These are phyloP conservation scores for Neonectria faginata DNA, from an alignment of 2,329 filamentous ascomycete species.

Conservation along the genomic window DNA sequence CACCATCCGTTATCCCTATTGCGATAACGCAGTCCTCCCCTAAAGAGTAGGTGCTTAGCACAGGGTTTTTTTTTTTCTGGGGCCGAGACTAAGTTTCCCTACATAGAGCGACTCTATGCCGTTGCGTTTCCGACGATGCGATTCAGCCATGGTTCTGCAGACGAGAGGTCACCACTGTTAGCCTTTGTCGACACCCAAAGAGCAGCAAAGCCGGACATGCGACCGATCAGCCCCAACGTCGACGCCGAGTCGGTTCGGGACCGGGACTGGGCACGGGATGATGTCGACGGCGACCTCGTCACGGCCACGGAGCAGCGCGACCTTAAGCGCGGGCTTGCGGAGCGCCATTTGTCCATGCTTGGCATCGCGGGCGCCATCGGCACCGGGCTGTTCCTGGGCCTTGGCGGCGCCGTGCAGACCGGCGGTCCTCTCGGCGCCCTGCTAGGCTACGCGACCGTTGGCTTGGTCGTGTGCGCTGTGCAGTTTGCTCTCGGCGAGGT, in stretches of 20 bases:
- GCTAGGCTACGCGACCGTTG: slow-evolving; percentile 58
- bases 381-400: slow-evolving; percentile 49
- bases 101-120: slow-evolving; percentile 10
- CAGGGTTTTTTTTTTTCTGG: background rate
- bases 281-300: slow-evolving; percentile 37
- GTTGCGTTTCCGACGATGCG: background rate
- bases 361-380: slow-evolving; percentile 66
- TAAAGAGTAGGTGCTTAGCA: slow-evolving; percentile 20
- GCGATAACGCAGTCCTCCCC: slow-evolving; percentile 25
- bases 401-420: slow-evolving; percentile 57
- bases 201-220: slow-evolving; percentile 15
- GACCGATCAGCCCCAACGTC: slow-evolving; percentile 18
- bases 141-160: slow-evolving; percentile 12
- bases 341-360: slow-evolving; percentile 61
- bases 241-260: slow-evolving; percentile 3
- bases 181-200: slow-evolving; percentile 17
- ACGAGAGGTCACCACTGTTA: slow-evolving; percentile 21
- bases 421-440: slow-evolving; percentile 56
- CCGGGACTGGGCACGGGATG: slow-evolving; percentile 5
- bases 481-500: slow-evolving; percentile 65
- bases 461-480: slow-evolving; percentile 60
- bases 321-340: slow-evolving; percentile 42
- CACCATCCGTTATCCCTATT: slow-evolving; percentile 22
- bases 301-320: slow-evolving; percentile 40
- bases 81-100: background rate